phyloP scores from a whole-genome alignment of 176 grass and related monocot species.

The Areca catechu region DNA sequence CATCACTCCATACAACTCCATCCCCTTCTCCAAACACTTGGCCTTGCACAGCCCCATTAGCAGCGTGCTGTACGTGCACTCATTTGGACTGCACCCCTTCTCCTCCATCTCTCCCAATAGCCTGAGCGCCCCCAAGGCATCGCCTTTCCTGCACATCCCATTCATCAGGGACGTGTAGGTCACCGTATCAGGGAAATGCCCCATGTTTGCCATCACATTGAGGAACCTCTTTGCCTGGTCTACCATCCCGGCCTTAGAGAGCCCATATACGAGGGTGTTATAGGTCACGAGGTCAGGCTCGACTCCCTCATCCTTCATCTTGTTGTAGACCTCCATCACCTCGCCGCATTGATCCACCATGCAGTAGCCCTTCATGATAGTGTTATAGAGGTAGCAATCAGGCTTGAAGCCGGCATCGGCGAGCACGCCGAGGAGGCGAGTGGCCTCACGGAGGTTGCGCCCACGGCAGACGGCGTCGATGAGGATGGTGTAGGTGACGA shows the following conservation, averaged over 20 bases:
- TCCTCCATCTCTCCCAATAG: constrained; percentile 62
- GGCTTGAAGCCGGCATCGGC: constrained; percentile 51
- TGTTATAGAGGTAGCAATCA: constrained; percentile 71
- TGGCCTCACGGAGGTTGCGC: constrained; percentile 53
- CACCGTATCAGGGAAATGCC: constrained; percentile 52
- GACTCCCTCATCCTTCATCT: constrained; percentile 63
- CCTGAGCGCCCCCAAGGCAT: constrained; percentile 29
- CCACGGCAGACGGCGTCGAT: constrained; percentile 51
- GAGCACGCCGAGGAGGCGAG: constrained; percentile 42
- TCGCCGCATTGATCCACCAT: constrained; percentile 39
- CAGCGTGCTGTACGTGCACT: constrained; percentile 67
- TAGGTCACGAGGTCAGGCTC: constrained; percentile 83
- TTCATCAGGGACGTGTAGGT: constrained; percentile 90
- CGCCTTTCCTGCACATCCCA: constrained; percentile 79
- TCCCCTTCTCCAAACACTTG: constrained; percentile 52
- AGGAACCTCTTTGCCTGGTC: constrained; percentile 53
- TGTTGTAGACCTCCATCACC: constrained; percentile 47
- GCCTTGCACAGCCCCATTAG: constrained; percentile 86
- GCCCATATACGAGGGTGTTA: constrained; percentile 70
- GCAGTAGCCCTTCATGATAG: constrained; percentile 78
- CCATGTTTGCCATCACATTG: constrained; percentile 40
- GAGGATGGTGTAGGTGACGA: constrained; percentile 47
- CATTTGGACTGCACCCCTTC: constrained; percentile 60
- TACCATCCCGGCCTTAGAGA: constrained; percentile 68
- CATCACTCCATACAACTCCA: constrained; percentile 56